Evolutionary conservation across 1,284 basidiomycete genomes (phyloP), one percentile per base, ranked within the genome.

Genomic region (Athelia psychrophila): DNA sequence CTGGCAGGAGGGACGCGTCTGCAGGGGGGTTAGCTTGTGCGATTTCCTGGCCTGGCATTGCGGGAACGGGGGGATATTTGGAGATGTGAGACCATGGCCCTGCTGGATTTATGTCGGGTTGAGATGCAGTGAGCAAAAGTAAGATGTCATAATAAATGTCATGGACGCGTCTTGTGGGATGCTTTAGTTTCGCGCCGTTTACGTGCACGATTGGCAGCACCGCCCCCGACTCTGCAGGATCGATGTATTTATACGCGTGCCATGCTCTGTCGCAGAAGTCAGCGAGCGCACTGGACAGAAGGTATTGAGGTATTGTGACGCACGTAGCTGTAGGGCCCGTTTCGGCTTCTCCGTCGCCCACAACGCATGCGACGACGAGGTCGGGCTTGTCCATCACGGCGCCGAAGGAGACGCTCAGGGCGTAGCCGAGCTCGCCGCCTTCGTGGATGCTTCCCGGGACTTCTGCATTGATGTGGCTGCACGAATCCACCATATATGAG

Each of bases 361-460:
- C 74, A 32, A 95, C 77, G 55, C 85, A 90, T 45, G 86, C 79
- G 16, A 88, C 83, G 58, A 95, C 80, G 19, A 92, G 81, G 62
- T 95, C 80, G 9, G 92, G 93, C 55, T 90, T 88, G 69, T 95
- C 93, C 89, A 95, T 93, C 58, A 93, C 80, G 16, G 86, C 83
- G 33, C 90, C 90, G 60, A 91, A 95, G 0, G 91, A 81, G 10
- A 93, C 91, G 32, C 85, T 78, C 38, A 95, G 81, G 0, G 92
- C 90, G 60, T 93, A 93, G 15, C 91, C 92, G n/a, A 94, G 79
- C 67, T 95, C 93, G 33, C 93, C 86, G 51, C 93, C 93, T 70
- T 96, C 93, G 61, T 95, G 93, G 56, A 95, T 93, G 3, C 83
- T 77, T 6, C 93, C 93, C 19, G 92, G 92, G 0, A 89, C 92